These are phyloP conservation scores for Heracleum sosnowskyi DNA, from an alignment of 129 eudicot species.

Conservation along the genomic window DNA sequence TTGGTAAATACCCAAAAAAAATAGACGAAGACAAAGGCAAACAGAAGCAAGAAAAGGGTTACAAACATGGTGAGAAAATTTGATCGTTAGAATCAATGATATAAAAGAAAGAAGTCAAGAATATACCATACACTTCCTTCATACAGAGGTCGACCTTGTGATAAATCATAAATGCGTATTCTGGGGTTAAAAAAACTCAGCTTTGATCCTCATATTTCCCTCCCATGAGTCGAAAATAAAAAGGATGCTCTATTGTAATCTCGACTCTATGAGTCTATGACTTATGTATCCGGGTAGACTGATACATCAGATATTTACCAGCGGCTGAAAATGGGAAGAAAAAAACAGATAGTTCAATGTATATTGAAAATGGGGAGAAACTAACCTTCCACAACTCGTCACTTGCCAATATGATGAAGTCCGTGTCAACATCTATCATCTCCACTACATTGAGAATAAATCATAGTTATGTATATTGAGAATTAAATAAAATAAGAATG, in stretches of 20 bases:
- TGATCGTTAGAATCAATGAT: neutral
- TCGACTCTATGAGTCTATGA: no score
- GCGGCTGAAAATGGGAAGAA: neutral
- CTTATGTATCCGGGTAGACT: neutral
- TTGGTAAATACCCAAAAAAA: no score
- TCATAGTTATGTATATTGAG: no score
- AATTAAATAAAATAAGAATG: no score
- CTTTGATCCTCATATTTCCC: neutral
- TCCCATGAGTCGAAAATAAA: neutral
- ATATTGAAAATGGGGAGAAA: neutral
- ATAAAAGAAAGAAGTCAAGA: neutral
- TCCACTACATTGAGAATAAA: no score
- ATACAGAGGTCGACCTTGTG: neutral
- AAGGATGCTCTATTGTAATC: neutral
- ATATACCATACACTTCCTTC: neutral
- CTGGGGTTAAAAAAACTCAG: no score
- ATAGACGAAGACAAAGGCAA: no score
- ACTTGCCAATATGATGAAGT: conserved; percentile 76
- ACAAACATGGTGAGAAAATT: no score
- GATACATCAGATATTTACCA: neutral
- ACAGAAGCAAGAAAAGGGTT: no score
- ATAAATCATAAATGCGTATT: no score
- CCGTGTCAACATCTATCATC: conserved; percentile 51
- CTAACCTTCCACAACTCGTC: conserved; percentile 92
- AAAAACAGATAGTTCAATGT: neutral